A percentile compares a stretch with the other conserved stretches of the same genome.
phyloP scores from a whole-genome alignment of 2,329 filamentous ascomycete genomes.

The Aphanoascus verrucosus region DNA sequence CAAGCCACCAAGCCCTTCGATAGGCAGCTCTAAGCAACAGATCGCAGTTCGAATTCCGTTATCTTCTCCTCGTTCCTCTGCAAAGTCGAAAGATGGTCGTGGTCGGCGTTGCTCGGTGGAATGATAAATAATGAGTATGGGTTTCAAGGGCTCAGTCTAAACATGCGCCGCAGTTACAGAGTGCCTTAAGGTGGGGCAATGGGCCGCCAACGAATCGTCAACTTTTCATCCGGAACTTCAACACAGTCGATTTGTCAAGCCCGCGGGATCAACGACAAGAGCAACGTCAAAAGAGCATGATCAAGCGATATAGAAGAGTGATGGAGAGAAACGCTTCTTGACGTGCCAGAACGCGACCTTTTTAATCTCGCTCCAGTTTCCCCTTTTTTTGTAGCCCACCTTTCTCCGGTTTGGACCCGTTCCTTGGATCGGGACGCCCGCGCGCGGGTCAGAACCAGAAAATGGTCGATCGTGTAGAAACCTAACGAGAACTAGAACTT shows the following conservation, averaged over 20 bases:
- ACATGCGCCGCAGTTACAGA: constrained; percentile 11
- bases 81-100: neutral
- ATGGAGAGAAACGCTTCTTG: neutral
- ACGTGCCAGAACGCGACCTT: neutral
- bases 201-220: neutral
- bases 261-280: neutral
- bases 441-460: constrained; percentile 8
- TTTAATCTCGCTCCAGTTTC: neutral
- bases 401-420: neutral
- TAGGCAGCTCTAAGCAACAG: neutral
- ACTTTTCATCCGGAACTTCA: no score
- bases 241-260: no score
- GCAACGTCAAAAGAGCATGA: neutral
- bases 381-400: neutral
- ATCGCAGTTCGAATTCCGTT: neutral
- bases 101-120: constrained; percentile 1
- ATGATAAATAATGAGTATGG: neutral
- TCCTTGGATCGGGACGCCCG: constrained; percentile 7
- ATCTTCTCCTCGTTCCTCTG: neutral
- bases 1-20: neutral
- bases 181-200: constrained; percentile 11
- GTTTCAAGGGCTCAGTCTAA: constrained; percentile 11
- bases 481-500: neutral
- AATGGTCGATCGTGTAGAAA: neutral
- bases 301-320: neutral